Conservation (phyloP, 2,329 filamentous ascomycete species). For the Aspergillus pseudoviridinutans region DNA sequence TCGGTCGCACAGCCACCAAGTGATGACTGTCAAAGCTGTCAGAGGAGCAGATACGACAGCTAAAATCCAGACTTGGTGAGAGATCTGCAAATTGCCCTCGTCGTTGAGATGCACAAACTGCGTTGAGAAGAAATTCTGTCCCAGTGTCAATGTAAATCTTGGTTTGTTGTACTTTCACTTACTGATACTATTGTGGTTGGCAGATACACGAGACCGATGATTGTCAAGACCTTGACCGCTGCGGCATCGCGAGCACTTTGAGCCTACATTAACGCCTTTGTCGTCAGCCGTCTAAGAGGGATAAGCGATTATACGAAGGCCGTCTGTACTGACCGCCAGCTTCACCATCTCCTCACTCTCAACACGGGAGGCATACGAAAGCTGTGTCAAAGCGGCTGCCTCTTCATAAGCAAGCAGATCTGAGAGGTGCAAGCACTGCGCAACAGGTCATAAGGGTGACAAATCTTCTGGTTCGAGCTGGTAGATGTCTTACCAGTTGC, state of each 20-base stretch:
- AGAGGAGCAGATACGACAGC: conserved; percentile 7
- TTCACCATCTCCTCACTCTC: conserved; percentile 6
- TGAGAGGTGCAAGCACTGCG: neutral
- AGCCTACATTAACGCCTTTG: neutral
- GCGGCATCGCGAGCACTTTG: conserved; percentile 5
- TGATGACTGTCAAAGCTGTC: conserved; percentile 4
- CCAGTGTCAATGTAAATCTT: neutral
- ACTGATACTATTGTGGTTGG: conserved; percentile 12
- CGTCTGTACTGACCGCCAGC: conserved; percentile 6
- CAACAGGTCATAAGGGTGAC: neutral
- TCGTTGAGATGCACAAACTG: conserved; percentile 10
- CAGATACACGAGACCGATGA: conserved; percentile 10
- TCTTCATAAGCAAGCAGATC: conserved; percentile 10
- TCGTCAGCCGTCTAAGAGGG: neutral
- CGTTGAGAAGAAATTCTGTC: conserved; percentile 13
- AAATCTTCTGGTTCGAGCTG: neutral
- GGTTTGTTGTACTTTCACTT: neutral
- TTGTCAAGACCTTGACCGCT: conserved; percentile 11
- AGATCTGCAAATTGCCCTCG: conserved; percentile 6
- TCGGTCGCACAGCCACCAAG: conserved; percentile 8
- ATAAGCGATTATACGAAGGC: neutral
- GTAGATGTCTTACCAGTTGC: conserved; percentile 3
- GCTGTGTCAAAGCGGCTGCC: conserved; percentile 2
- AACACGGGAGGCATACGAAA: conserved; percentile 1
- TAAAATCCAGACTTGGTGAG: conserved; percentile 9